These are phyloP conservation scores for Yamadazyma philogaea DNA, from an alignment of 805 yeast genomes.

Conservation along the genomic window DNA sequence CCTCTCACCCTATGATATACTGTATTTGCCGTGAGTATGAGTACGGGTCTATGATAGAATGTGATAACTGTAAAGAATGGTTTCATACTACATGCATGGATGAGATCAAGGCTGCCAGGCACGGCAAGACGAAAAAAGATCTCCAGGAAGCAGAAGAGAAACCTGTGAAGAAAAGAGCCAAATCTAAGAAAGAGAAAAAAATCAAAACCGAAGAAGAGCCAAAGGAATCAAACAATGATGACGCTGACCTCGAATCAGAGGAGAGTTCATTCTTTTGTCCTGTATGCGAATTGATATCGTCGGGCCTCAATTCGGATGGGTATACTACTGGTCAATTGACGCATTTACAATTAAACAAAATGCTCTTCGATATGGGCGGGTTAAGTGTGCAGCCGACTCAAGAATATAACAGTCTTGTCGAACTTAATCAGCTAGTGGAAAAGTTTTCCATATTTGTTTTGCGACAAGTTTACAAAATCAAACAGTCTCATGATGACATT, in stretches of 20 bases:
- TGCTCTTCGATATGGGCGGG: constrained; percentile 13
- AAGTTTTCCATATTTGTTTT: constrained; percentile 9
- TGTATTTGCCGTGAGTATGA: constrained; percentile 65
- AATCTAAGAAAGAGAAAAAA: constrained; percentile 1
- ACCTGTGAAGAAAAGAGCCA: constrained; percentile 1
- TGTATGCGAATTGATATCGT: constrained; percentile 26
- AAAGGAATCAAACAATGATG: not conserved
- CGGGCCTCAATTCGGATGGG: constrained; percentile 15
- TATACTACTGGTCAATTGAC: constrained; percentile 17
- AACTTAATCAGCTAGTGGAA: constrained; percentile 14
- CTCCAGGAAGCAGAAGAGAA: not conserved
- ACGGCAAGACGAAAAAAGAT: not conserved
- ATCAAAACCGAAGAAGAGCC: constrained; percentile 3
- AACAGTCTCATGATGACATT: constrained; percentile 6
- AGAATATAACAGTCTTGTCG: constrained; percentile 20
- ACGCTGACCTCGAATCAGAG: not conserved
- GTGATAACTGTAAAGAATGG: constrained; percentile 72
- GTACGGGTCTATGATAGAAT: constrained; percentile 62
- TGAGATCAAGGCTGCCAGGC: not conserved
- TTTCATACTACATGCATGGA: constrained; percentile 58
- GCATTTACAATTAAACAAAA: constrained; percentile 12
- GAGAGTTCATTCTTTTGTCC: constrained; percentile 28
- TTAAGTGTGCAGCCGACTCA: constrained; percentile 21
- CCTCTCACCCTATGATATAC: constrained; percentile 27
- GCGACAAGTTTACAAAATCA: constrained; percentile 15